Evolutionary conservation across 768 basidiomycete species (phyloP), one percentile per base, ranked within the genome.

Genomic region (Suillus ampliporus): DNA sequence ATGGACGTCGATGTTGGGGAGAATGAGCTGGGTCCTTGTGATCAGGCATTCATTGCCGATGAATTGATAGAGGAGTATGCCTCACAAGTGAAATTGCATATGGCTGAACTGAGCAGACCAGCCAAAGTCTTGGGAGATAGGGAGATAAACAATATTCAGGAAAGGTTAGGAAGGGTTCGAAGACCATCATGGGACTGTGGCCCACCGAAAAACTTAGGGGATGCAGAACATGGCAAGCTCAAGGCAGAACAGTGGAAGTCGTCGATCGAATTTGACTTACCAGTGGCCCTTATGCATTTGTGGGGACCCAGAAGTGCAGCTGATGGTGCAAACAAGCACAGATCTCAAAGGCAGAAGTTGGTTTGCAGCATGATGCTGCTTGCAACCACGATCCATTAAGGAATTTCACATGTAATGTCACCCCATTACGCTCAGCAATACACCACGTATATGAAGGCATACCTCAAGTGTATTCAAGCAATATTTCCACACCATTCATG

Each of bases 221-320:
- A 54, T 65, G 64, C 71, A 65, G 74, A 8, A 69, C 69, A 46
- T n/a, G 71, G 77, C 2, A 79, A 76, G 46, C 66, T 77, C 1
- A 76, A 72, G 40, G 76, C 76, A 5, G 74, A 76, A 61, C 69
- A 78, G 28, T 78, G 75, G 75, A 57, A 70, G n/a, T 63, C 60
- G 1, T 37, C 69, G 1, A 70, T 72, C 26, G 67, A 72, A 0
- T 60, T 76, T 8, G 61, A 76, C 54, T 60, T 77, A 9, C 68
- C 69, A 2, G 66, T 78, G 9, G 70, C 69, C 4, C 68, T 79
- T 1, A 68, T 67, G 11, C 67, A 68, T 19, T 61, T 78, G 17
- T 78, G 77, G 78, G 64, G 58, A 31, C 1, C 13, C 23, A 14
- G 15, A 60, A 19, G 19, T 50, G 6, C 2, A 19, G 48, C 26